Evolutionary conservation across 768 basidiomycete species (phyloP).

Genomic region (Pholiota microspora): DNA sequence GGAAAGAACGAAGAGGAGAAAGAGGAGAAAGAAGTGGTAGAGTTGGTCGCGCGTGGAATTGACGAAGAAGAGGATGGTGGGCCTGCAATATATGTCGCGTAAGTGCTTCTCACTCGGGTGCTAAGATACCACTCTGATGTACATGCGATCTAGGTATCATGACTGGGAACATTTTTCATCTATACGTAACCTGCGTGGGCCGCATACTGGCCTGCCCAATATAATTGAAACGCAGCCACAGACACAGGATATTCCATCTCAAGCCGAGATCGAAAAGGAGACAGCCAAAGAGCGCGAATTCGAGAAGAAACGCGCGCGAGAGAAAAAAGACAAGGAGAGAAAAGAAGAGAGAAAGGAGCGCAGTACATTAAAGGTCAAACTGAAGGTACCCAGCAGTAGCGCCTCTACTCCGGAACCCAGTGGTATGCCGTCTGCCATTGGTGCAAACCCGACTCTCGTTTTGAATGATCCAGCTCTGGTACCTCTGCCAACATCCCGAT

Average conservation of each 20-base stretch:
- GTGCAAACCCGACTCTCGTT: too few species aligned
- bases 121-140: too few species aligned
- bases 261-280: slow-evolving; percentile 16
- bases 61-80: slow-evolving; percentile 12
- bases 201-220: slow-evolving; percentile 71
- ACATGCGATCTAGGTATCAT: slow-evolving; percentile 57
- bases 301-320: slow-evolving; percentile 22
- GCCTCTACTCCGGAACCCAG: background rate
- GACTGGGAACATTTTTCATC: slow-evolving; percentile 96
- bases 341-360: slow-evolving; percentile 19
- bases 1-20: too few species aligned
- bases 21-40: slow-evolving; percentile 13
- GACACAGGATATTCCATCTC: slow-evolving; percentile 1
- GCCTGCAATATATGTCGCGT: slow-evolving; percentile 81
- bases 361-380: slow-evolving; percentile 25
- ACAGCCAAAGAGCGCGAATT: slow-evolving; percentile 22
- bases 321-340: slow-evolving; percentile 23
- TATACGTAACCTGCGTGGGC: slow-evolving; percentile 84
- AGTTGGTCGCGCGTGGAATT: background rate
- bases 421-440: too few species aligned
- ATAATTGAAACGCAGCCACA: slow-evolving; percentile 47
- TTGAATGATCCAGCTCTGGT: slow-evolving; percentile 8
- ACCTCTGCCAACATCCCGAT: slow-evolving; percentile 23
- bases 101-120: slow-evolving; percentile 39
- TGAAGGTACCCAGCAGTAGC: slow-evolving; percentile 11